Evolutionary conservation across 192 early-diverging fungal species (phyloP), one percentile per base, ranked within the genome.

Genomic region (Backusella tarrabulga): DNA sequence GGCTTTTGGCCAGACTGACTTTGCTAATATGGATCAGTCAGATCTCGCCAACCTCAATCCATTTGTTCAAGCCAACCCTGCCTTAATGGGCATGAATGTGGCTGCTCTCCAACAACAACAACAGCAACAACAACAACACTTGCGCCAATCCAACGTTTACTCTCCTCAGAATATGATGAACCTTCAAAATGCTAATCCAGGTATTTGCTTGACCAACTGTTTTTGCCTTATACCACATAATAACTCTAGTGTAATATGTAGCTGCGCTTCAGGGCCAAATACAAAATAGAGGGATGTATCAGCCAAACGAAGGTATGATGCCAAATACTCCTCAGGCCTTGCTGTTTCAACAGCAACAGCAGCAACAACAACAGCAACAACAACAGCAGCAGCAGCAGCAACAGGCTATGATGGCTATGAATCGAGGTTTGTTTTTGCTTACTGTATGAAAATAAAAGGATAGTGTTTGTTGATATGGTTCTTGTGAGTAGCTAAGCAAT

Each of bases 301-400:
- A 77, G n/a, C 68, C 42, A 26, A 73, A 74, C 36, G 50, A 29
- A 44, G 42, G 67, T 6, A 76, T 81, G 76, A 68, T 52, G 19
- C 26, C 69, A 4, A 56, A 56, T 15, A 41, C 68, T 3, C 68
- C 78, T 19, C 68, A 71, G 29, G 44, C 73, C 0, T 50, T 74
- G 19, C 44, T 77, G 15, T 76, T 74, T 29, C 76, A 77, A 72
- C 76, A 77, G 63, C 80, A 81, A 72, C 79, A 80, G 34, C 73
- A 75, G 34, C 54, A 56, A 2, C 54, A 56, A 3, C 54, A 54
- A 0, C 54, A 60, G 0, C 54, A 60, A 1, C 54, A 60, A 4
- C 54, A 60, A 3, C 54, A 56, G 1, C 54, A 60, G 0, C 54
- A 60, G 3, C 54, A 60, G 0, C 56, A 60, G 23, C 56, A 63